Base-by-base conservation (phyloP, 2,329 filamentous ascomycete genomes). In the Kalaharituber pfeilii region DNA sequence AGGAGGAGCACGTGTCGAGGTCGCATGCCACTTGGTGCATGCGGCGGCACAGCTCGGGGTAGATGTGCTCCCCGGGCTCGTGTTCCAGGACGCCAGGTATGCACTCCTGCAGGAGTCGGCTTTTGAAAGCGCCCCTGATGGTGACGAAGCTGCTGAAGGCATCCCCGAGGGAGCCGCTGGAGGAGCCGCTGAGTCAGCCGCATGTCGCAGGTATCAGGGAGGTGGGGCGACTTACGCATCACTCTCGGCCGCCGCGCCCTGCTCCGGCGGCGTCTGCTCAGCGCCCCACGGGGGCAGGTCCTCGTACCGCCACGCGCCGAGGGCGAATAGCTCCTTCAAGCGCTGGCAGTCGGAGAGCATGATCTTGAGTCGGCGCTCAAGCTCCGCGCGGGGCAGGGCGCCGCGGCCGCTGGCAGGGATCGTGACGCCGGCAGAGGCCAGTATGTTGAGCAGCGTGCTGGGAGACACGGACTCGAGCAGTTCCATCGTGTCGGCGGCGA, bases 311-410 rank as follows among this genome's bases (percentile, higher is more conserved):
- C 27, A 42, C 22, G 24, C 28, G n/a, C 27, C 28, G 20, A 51
- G 27, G 6, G 49, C 47, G 2, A 57, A 49, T n/a, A 57, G 36
- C 5, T 7, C 20, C 15, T 51, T 25, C 18, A 55, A 52, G 5
- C 53, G 33, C 13, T 57, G 55, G 13, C 45, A 52, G 20, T 55
- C 49, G 15, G 55, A 55, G 33, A 57, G 55, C 33, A 57, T 52
- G 18, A 57, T 22, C 20, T 57, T 57, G 20, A 55, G 28, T 9
- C 55, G 49, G 18, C 20, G 29, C 20, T 57, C 55, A 24, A 57
- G 55, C 26, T 57, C 53, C 25, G 44, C 18, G 4, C 28, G 22
- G 25, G 42, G 39, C 27, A 56, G 2, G 1, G 33, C 2, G 13
- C 4, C 33, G 5, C 13, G 49, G 22, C 7, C 13, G 22, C 24